Percentiles rank a stretch among this genome's conserved stretches.
Conservation (phyloP, 345 rosid species). For the Eucalyptus marginata region DNA sequence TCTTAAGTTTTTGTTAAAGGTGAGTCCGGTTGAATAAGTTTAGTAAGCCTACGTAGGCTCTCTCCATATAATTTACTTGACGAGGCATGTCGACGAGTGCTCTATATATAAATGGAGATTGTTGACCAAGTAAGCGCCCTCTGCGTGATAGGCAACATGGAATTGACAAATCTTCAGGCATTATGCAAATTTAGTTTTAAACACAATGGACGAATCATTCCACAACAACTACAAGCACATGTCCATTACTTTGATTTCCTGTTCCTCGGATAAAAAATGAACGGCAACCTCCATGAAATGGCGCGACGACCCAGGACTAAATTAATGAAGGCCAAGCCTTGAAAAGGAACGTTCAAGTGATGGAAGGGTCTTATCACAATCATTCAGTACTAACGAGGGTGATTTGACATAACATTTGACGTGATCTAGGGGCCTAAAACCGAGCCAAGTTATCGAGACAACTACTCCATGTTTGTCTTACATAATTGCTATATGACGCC, state of each 20-base stretch:
- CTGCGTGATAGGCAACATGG: not conserved
- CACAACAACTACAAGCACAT: not conserved
- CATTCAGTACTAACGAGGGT: not conserved
- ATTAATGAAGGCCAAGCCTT: not conserved
- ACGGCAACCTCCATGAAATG: not conserved
- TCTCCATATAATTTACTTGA: not conserved
- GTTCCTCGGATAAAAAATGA: not conserved
- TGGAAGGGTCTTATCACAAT: not conserved
- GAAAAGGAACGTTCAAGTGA: not conserved
- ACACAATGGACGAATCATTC: not conserved
- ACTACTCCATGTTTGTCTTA: not conserved
- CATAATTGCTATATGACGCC: not conserved
- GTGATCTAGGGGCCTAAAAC: not conserved
- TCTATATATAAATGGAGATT: not conserved
- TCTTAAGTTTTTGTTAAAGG: not conserved
- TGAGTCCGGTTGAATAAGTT: not conserved
- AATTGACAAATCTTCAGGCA: not conserved
- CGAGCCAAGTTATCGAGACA: not conserved
- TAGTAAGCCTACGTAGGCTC: not conserved
- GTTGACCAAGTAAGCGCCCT: not conserved
- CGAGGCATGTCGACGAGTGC: not conserved
- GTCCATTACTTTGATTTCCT: not conserved
- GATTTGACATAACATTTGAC: not conserved
- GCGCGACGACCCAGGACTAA: not conserved
- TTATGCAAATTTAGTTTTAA: not conserved